Evolutionary conservation across 345 rosid genomes (phyloP).

Genomic region (Eucalyptus tenuipes): DNA sequence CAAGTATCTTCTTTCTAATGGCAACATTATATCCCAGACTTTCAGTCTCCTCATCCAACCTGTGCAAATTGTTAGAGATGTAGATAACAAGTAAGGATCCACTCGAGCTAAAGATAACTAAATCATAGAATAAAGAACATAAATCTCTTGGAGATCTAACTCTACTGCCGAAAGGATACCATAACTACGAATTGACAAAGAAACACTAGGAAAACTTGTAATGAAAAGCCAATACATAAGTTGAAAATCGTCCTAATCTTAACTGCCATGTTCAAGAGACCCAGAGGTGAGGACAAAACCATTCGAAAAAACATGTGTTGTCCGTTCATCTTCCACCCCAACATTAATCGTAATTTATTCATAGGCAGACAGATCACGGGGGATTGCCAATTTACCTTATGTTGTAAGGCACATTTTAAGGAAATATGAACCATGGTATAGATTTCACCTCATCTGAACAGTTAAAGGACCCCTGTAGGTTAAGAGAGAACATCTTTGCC

Average conservation of each 20-base stretch:
- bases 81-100: not conserved
- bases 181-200: not conserved
- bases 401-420: not conserved
- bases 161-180: not conserved
- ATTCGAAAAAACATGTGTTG: not conserved
- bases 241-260: not conserved
- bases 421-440: not conserved
- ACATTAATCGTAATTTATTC: not conserved
- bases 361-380: not conserved
- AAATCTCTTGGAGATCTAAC: not conserved
- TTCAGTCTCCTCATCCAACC: slow-evolving; percentile 22
- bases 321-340: not conserved
- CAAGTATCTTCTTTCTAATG: slow-evolving; percentile 17
- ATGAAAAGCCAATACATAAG: not conserved
- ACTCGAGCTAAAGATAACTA: not conserved
- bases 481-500: not conserved
- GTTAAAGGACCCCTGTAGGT: not conserved
- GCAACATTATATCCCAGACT: slow-evolving; percentile 12
- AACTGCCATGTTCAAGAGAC: not conserved
- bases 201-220: not conserved
- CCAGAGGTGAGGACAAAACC: not conserved
- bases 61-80: not conserved
- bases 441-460: not conserved
- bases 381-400: not conserved
- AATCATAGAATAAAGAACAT: not conserved